These are phyloP conservation scores for Murraya koenigii DNA, from an alignment of 345 rosid genomes.

Conservation along the genomic window DNA sequence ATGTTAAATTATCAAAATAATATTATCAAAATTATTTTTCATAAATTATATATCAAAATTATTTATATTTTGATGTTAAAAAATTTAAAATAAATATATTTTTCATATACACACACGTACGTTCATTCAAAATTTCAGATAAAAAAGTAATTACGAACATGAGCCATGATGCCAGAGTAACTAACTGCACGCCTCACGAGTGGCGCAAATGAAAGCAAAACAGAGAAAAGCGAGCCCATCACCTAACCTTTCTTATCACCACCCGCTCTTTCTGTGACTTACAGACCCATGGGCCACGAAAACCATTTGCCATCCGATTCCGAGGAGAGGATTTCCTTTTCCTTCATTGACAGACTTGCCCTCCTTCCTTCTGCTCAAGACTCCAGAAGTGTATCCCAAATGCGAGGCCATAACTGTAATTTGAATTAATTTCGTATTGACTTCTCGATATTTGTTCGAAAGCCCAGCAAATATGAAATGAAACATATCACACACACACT, in stretches of 20 bases:
- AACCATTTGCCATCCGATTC: not conserved
- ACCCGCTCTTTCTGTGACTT: constrained; percentile 4
- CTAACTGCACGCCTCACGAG: not conserved
- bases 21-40: too few species aligned
- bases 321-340: too few species aligned
- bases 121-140: too few species aligned
- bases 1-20: too few species aligned
- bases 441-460: too few species aligned
- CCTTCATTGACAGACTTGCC: constrained; percentile 15
- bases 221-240: not conserved
- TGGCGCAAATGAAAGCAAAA: not conserved
- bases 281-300: constrained; percentile 10
- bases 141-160: too few species aligned
- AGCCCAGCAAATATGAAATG: not conserved
- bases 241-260: not conserved
- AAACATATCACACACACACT: not conserved
- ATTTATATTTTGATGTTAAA: too few species aligned
- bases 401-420: constrained; percentile 4
- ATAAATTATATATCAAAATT: too few species aligned
- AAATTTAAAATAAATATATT: too few species aligned
- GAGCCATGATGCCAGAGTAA: too few species aligned
- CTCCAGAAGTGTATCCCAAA: not conserved
- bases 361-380: not conserved
- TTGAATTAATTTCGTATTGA: not conserved
- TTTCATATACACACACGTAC: too few species aligned